Evolutionary conservation across 1,284 basidiomycete species (phyloP).

Genomic region (Exobasidium rhododendri): DNA sequence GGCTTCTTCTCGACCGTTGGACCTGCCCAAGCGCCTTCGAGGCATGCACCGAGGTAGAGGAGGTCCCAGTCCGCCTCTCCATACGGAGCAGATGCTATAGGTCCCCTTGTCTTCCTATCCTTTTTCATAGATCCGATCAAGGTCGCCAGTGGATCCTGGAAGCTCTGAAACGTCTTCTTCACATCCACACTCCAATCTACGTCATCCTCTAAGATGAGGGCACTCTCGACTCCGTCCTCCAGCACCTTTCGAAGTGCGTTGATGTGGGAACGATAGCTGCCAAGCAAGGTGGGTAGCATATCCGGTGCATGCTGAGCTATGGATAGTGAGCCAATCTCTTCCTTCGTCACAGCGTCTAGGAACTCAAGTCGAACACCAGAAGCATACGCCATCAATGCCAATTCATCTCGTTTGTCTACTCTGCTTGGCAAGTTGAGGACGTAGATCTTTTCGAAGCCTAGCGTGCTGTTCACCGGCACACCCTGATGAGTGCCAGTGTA

Average conservation of each 20-base stretch:
- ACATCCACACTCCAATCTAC: neutral
- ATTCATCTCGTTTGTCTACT: neutral
- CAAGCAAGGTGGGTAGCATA: neutral
- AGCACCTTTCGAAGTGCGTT: neutral
- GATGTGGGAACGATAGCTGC: neutral
- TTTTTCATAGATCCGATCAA: neutral
- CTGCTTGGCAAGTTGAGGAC: neutral
- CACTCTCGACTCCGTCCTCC: neutral
- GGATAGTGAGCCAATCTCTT: neutral
- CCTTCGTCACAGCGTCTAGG: neutral
- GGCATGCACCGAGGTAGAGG: neutral
- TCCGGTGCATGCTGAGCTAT: neutral
- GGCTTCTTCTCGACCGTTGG: neutral
- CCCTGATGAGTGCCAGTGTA: neutral
- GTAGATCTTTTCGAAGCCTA: constrained; percentile 1
- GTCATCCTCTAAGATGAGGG: neutral
- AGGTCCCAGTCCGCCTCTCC: neutral
- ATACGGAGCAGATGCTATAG: neutral
- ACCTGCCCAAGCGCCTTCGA: neutral
- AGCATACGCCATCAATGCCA: neutral
- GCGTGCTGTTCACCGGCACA: neutral
- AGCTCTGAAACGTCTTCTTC: neutral
- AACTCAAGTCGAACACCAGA: neutral
- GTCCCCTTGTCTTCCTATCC: neutral
- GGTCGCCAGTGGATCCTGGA: neutral